Evolutionary conservation across 2,329 filamentous ascomycete species (phyloP).

Genomic region (Neocucurbitaria cava): DNA sequence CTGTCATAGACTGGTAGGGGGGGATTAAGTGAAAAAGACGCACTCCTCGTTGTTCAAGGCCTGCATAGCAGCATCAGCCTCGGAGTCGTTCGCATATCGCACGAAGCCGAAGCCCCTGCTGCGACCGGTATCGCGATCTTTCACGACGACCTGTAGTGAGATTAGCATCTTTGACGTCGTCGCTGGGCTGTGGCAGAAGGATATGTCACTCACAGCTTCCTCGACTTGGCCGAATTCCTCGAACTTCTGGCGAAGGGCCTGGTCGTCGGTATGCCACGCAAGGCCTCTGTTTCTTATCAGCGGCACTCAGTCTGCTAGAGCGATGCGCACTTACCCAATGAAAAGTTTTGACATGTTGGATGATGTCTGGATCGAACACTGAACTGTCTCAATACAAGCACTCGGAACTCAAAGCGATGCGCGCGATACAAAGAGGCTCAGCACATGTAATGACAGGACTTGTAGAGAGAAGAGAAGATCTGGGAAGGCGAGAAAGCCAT

Average conservation of each 20-base stretch:
- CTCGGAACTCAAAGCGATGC: constrained; percentile 34
- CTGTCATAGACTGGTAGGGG: background rate
- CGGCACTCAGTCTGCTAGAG: background rate
- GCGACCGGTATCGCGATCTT: constrained; percentile 94
- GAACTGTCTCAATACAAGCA: constrained; percentile 50
- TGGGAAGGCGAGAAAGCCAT: constrained; percentile 36
- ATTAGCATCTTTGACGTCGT: constrained; percentile 22
- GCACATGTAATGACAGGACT: constrained; percentile 27
- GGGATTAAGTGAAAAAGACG: constrained; percentile 41
- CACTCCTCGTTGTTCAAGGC: constrained; percentile 92
- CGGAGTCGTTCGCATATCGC: constrained; percentile 77
- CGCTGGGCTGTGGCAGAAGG: constrained; percentile 1
- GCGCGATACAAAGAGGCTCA: constrained; percentile 39
- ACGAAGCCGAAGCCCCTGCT: constrained; percentile 98
- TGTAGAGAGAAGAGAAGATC: constrained; percentile 23
- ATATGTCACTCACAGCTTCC: constrained; percentile 81
- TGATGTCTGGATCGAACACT: constrained; percentile 41
- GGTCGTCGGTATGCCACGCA: constrained; percentile 96
- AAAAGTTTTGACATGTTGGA: constrained; percentile 88
- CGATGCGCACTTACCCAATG: constrained; percentile 73
- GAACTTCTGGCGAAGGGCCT: constrained; percentile 86
- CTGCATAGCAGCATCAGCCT: constrained; percentile 78
- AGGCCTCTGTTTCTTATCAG: constrained; percentile 73
- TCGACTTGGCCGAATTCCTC: constrained; percentile 89
- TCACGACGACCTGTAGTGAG: constrained; percentile 81